phyloP scores from a whole-genome alignment of 371 early-diverging fungal species.

The Mortierella sp. region DNA sequence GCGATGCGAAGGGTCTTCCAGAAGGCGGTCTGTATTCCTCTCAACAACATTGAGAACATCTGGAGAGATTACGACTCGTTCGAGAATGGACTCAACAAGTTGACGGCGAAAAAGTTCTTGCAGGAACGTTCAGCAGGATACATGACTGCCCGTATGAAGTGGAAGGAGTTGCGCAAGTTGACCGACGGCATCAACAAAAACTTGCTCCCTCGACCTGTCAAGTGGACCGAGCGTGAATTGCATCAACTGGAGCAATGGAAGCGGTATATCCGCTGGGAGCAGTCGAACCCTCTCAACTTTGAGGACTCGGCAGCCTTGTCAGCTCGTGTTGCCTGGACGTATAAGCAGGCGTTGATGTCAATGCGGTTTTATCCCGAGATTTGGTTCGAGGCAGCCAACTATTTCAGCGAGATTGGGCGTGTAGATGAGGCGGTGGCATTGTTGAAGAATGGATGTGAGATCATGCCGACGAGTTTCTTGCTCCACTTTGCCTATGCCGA shows the following conservation, averaged over 20 bases:
- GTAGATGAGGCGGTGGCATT: constrained; percentile 82
- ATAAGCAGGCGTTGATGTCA: constrained; percentile 87
- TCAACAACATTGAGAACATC: constrained; percentile 88
- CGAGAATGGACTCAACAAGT: constrained; percentile 90
- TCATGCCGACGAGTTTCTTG: constrained; percentile 84
- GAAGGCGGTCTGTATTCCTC: constrained; percentile 88
- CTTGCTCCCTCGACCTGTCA: constrained; percentile 84
- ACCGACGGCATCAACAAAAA: constrained; percentile 80
- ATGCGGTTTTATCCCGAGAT: constrained; percentile 92
- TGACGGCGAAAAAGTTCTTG: constrained; percentile 92
- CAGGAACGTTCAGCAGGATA: constrained; percentile 88
- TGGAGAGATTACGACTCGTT: constrained; percentile 97
- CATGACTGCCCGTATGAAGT: constrained; percentile 93
- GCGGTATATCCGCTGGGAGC: constrained; percentile 92
- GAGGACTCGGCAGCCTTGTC: constrained; percentile 73
- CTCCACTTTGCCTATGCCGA: constrained; percentile 92
- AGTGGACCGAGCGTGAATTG: constrained; percentile 84
- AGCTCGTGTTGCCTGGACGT: constrained; percentile 87
- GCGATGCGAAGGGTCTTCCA: constrained; percentile 90
- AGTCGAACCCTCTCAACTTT: constrained; percentile 86
- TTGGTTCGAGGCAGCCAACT: constrained; percentile 88
- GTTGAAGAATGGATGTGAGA: constrained; percentile 80
- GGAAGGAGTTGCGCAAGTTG: constrained; percentile 83
- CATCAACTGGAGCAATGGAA: constrained; percentile 85
- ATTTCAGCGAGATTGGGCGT: constrained; percentile 77